phyloP scores from a whole-genome alignment of 768 basidiomycete species.

The Mycena crocata region DNA sequence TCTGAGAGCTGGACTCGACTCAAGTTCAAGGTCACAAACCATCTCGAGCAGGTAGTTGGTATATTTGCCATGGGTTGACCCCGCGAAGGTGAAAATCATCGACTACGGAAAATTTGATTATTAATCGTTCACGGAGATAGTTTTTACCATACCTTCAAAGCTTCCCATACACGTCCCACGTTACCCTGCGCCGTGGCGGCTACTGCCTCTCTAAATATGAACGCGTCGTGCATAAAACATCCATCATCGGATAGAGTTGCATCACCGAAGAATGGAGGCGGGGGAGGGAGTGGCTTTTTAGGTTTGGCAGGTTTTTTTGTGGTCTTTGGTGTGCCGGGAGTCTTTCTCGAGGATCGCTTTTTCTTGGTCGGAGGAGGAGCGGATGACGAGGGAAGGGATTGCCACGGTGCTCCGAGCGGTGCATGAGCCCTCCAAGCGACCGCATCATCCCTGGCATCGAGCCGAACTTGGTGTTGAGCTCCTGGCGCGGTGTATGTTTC shows the following conservation, averaged over 20 bases:
- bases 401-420: slow-evolving; percentile 8
- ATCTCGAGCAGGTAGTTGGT: slow-evolving; percentile 46
- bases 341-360: neutral
- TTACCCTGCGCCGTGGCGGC: too few species aligned
- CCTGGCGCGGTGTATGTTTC: neutral
- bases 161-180: too few species aligned
- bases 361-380: neutral
- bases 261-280: neutral
- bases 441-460: slow-evolving; percentile 5
- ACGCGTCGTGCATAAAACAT: neutral
- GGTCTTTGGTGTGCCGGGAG: neutral
- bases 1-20: slow-evolving; percentile 37
- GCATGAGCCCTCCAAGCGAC: neutral
- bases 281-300: neutral
- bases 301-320: neutral
- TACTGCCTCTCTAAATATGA: too few species aligned
- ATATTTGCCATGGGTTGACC: slow-evolving; percentile 48
- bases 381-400: neutral
- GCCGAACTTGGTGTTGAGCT: neutral
- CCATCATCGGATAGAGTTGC: neutral
- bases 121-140: too few species aligned
- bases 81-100: slow-evolving; percentile 49
- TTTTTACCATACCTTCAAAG: too few species aligned
- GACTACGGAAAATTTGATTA: too few species aligned
- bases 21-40: slow-evolving; percentile 44